Evolutionary conservation across 257 asterid species (phyloP), one percentile per base, ranked within the genome.

Genomic region (Eustoma russellianum): DNA sequence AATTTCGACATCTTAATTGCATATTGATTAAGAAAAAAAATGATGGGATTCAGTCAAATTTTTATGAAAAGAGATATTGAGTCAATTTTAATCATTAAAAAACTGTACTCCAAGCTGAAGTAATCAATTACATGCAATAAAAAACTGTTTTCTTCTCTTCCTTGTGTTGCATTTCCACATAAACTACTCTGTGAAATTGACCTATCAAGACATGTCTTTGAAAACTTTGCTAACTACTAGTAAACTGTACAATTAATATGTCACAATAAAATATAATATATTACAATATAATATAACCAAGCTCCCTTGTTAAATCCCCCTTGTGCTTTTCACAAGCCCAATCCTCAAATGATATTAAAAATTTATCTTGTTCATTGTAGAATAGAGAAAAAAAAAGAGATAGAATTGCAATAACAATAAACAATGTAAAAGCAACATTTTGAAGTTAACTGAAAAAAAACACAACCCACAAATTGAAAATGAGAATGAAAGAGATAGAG

Each of bases 121-220:
- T 53, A 56, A 64, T 64, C 64, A 56, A 17, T 44, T 33, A 15
- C 43, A 33, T 43, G 19, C 44, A 64, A 48, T 46, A 48, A 41
- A 49, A 46, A 61, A 44, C 5, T 19, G 28, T 50, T 56, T 50
- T 45, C 43, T 38, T 38, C 12, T 7, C 43, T 38, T 7, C 43
- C 12, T 38, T 38, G 12, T 38, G 43, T 38, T 38, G 48, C 54
- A 64, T 50, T 44, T 19, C 33, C 54, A 46, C 28, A 44, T 16
- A 49, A 17, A 53, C 11, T 7, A 49, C 3, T 18, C 0, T 17
- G 15, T 8, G 14, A 3, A 13, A 5, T 44, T 17, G 46, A 46
- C 35, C 52, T 44, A 48, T 46, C 16, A 44, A 12, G 34, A 51
- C 14, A 17, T 7, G 41, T 41, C 49, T 48, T 40, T 50, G 33